A percentile compares a stretch with the other conserved stretches of the same genome.
Evolutionary conservation across 768 basidiomycete genomes (phyloP).

Genomic region (Rhizopogon vinicolor): DNA sequence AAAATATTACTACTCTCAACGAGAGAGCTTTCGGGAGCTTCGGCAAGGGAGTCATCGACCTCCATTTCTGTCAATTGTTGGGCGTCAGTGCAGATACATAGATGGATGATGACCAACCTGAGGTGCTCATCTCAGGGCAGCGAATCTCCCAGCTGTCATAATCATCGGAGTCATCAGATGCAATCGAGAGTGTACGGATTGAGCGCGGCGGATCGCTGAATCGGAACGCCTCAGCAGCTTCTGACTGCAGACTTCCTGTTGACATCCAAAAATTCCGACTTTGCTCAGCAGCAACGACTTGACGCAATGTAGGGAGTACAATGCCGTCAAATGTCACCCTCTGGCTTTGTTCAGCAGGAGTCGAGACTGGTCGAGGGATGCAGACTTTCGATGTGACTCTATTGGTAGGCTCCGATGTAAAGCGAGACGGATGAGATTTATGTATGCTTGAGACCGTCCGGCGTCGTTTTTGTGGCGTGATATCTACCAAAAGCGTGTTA

Average conservation of each 20-base stretch:
- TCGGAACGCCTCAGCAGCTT: not conserved
- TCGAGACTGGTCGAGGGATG: constrained; percentile 17
- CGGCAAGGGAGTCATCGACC: constrained; percentile 17
- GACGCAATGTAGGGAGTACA: constrained; percentile 20
- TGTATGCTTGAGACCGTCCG: constrained; percentile 7
- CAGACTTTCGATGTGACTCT: constrained; percentile 15
- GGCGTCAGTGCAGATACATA: not conserved
- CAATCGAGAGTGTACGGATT: not conserved
- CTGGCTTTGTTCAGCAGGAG: constrained; percentile 11
- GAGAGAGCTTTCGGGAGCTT: constrained; percentile 7
- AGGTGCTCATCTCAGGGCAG: constrained; percentile 10
- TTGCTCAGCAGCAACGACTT: constrained; percentile 10
- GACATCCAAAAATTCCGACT: not conserved
- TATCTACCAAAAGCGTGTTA: constrained; percentile 6
- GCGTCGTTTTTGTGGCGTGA: constrained; percentile 18
- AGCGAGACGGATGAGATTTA: constrained; percentile 10
- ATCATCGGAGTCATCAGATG: constrained; percentile 18
- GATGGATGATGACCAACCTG: constrained; percentile 11
- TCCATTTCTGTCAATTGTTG: constrained; percentile 11
- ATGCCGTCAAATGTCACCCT: constrained; percentile 26
- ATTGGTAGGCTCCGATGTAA: constrained; percentile 25
- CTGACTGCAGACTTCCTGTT: not conserved
- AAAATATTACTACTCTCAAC: not conserved
- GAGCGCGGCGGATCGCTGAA: not conserved
- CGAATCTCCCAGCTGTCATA: constrained; percentile 29